Evolutionary conservation across 371 early-diverging fungal species (phyloP), one percentile per base, ranked within the genome.

Genomic region (Catenaria anguillulae): DNA sequence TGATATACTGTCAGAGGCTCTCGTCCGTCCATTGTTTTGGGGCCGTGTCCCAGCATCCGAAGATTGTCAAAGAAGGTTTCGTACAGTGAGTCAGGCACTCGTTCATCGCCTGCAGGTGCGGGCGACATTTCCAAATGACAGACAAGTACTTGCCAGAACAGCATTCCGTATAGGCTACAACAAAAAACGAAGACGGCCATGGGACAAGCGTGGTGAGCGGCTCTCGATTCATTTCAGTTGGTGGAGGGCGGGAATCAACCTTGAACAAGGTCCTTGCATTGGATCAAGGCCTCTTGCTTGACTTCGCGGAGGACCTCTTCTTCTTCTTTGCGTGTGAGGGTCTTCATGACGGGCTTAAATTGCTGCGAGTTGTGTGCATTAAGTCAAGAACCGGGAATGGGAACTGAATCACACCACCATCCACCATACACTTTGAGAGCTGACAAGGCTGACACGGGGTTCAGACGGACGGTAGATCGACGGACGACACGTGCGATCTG

Each of bases 151-250:
- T 34, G 24, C 37, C 58, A 1, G 24, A 15, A 31, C 58, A 58
- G 58, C 58, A 58, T 31, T 58, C 42, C 29, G 58, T 42, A 31
- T 58, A 58, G 36, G 36, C 58, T 58, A 56, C 8, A 33, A 29
- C n/a, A n/a, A n/a, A n/a, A n/a, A n/a, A n/a, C 2, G 17, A 4
- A 24, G 33, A 55, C 4, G 24, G 24, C 1, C 23, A 4, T 24
- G 12, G 4, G 0, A 13, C 12, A 33, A 33, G 3, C 31, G 23
- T 31, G 56, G 24, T 33, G 24, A 31, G 0, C 23, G 2, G 24
- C 2, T 24, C 0, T 31, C 12, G 56, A 33, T 33, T 56, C n/a
- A 56, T 24, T 56, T 33, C 56, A 33, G 23, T 4, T 12, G 23
- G 21, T 33, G 13, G 19, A 29, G 17, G 19, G 31, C 17, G 0